phyloP scores from a whole-genome alignment of 192 early-diverging fungal genomes.

The Mortierella claussenii region DNA sequence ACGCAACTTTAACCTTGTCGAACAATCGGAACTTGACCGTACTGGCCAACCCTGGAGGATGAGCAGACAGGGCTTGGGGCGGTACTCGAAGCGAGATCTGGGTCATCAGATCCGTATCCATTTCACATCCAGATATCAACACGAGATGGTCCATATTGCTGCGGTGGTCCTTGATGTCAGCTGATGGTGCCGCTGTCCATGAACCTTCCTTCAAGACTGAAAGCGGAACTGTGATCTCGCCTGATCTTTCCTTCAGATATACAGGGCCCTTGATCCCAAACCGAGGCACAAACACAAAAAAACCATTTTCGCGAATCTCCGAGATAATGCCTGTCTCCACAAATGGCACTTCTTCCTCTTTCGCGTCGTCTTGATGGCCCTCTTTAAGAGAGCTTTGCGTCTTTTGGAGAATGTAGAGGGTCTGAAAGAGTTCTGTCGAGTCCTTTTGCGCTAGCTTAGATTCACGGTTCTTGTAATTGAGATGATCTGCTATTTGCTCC shows the following conservation, averaged over 20 bases:
- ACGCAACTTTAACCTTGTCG: constrained; percentile 69
- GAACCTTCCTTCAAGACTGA: constrained; percentile 66
- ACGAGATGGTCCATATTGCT: constrained; percentile 1
- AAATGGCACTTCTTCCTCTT: constrained; percentile 46
- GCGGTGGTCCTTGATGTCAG: too few relatives aligned
- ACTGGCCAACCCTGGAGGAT: constrained; percentile 32
- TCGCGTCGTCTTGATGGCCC: neutral
- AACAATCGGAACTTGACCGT: constrained; percentile 66
- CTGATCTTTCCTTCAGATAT: constrained; percentile 69
- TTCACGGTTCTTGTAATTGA: constrained; percentile 78
- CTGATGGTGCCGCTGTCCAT: too few relatives aligned
- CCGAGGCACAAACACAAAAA: constrained; percentile 68
- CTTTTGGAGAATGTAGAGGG: constrained; percentile 70
- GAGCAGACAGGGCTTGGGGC: constrained; percentile 29
- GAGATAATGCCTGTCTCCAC: constrained; percentile 73
- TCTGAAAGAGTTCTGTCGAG: constrained; percentile 85
- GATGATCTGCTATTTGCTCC: constrained; percentile 57
- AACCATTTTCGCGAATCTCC: constrained; percentile 77
- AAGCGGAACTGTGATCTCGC: constrained; percentile 63
- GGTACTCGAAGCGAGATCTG: constrained; percentile 56
- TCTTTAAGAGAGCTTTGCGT: constrained; percentile 24
- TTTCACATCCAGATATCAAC: constrained; percentile 24
- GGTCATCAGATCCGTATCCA: constrained; percentile 60
- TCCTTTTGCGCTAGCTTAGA: constrained; percentile 83
- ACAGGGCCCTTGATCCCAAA: constrained; percentile 80